Percentiles rank a stretch among this genome's conserved stretches.
These are phyloP conservation scores for Paramecium tetraurelia DNA, from an alignment of 73 alveolate genomes.

Conservation along the genomic window DNA sequence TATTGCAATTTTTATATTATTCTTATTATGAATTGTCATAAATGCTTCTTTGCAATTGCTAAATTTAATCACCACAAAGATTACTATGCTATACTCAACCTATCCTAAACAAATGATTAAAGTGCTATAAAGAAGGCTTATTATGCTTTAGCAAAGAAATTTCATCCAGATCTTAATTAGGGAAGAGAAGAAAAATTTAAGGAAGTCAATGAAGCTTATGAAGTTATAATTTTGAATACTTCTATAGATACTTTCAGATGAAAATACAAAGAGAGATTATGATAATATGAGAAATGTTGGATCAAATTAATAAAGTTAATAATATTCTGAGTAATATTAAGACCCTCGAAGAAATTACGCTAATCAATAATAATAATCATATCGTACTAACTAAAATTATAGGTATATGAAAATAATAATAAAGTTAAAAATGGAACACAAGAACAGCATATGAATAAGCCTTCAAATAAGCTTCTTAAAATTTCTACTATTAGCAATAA, in stretches of 20 bases:
- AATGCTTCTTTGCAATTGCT: background rate
- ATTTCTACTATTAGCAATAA: background rate
- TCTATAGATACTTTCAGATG: conserved; percentile 34
- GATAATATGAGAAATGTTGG: conserved; percentile 18
- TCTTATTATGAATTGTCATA: background rate
- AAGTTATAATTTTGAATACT: background rate
- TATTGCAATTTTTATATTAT: background rate
- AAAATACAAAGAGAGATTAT: conserved; percentile 41
- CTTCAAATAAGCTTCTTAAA: background rate
- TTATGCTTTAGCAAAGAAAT: conserved; percentile 58
- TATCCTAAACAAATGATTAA: conserved; percentile 70
- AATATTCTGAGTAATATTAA: background rate
- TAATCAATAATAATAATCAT: background rate
- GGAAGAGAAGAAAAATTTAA: conserved; percentile 54
- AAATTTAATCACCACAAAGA: conserved; percentile 58
- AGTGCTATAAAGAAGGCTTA: conserved; percentile 62
- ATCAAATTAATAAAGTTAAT: background rate
- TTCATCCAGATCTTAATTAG: conserved; percentile 57
- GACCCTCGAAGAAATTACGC: background rate
- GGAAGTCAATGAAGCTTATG: conserved; percentile 62
- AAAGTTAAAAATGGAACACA: conserved; percentile 6
- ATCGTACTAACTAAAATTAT: background rate
- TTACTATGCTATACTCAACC: conserved; percentile 82
- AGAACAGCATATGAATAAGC: conserved; percentile 35
- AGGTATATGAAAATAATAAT: background rate